Evolutionary conservation across 2,329 filamentous ascomycete species (phyloP).

Genomic region (Phialophora macrospora): DNA sequence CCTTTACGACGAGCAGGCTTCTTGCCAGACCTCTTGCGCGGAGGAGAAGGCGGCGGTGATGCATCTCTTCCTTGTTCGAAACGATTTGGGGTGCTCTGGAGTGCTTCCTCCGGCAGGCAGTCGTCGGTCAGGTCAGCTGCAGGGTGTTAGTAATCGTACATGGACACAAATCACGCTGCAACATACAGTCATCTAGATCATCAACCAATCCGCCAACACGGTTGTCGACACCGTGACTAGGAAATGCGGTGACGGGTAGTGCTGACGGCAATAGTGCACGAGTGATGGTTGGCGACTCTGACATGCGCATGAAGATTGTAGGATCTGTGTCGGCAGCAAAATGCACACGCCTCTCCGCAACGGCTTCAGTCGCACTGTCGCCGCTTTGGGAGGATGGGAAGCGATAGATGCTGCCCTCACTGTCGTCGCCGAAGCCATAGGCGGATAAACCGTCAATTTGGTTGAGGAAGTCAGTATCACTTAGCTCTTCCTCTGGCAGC

Average conservation of each 20-base stretch:
- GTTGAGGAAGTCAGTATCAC: slow-evolving; percentile 37
- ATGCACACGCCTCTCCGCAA: slow-evolving; percentile 67
- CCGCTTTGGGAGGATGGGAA: slow-evolving; percentile 35
- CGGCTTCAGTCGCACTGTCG: slow-evolving; percentile 47
- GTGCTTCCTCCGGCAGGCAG: slow-evolving; percentile 52
- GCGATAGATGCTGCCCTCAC: slow-evolving; percentile 43
- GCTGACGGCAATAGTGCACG: slow-evolving; percentile 39
- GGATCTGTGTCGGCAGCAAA: slow-evolving; percentile 55
- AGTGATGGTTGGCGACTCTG: slow-evolving; percentile 39
- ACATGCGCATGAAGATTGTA: slow-evolving; percentile 30
- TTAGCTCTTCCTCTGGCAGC: slow-evolving; percentile 44
- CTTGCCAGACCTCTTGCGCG: slow-evolving; percentile 41
- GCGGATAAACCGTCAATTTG: slow-evolving; percentile 40
- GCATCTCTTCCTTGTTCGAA: slow-evolving; percentile 19
- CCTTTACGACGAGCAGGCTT: slow-evolving; percentile 51
- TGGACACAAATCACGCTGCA: slow-evolving; percentile 19
- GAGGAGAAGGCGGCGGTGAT: slow-evolving; percentile 22
- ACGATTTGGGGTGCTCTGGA: slow-evolving; percentile 63
- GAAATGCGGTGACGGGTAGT: slow-evolving; percentile 29
- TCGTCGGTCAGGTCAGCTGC: slow-evolving; percentile 38
- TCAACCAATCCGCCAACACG: slow-evolving; percentile 23
- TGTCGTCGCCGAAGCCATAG: slow-evolving; percentile 40
- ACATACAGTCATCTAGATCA: slow-evolving; percentile 37
- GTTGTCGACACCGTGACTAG: slow-evolving; percentile 17
- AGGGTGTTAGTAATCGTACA: slow-evolving; percentile 32